Evolutionary conservation across 768 basidiomycete species (phyloP), one percentile per base, ranked within the genome.

Genomic region (Macrolepiota dolichaula): DNA sequence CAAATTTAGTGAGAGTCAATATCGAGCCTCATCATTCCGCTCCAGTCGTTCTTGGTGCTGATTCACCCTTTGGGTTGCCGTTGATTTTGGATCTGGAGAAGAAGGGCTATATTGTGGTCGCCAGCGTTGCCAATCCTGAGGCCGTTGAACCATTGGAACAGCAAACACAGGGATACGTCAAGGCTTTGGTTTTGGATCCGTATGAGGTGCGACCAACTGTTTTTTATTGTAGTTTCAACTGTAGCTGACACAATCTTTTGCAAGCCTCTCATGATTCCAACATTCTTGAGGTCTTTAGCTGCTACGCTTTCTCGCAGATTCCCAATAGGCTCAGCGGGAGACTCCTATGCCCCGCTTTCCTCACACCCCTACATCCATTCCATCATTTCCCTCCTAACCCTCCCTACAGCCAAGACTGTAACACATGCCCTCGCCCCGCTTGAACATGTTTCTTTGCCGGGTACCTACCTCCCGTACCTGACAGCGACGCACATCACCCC

Each of bases 221-320:
- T 2, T 46, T 32, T 49, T 44, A 19, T 51, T 22, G 17, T 37
- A 32, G 40, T 25, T 51, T 32, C 55, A n/a, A 15, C 53, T 50
- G 62, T 36, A 60, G 37, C 55, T 54, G 57, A 25, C 15, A 11
- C 51, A 24, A n/a, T n/a, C n/a, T n/a, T n/a, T 50, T 1, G 52
- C 17, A 62, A 94, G 92, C 87, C 88, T 35, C 85, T 81, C 1
- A 87, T 87, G 2, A 80, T 92, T 52, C 81, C 86, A 0, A 78
- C 85, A 49, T 95, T 95, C 77, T 78, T 95, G 44, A 87, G 93
- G 57, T 94, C 92, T 7, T 76, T 96, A 40, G 80, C 85, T 2
- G 89, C 93, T 0, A 86, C 91, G 0, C 79, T 96, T 9, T 89
- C 89, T 17, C 87, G 92, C 64, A 84, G 86, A 51, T 96, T 93